These are phyloP conservation scores for Cystobasidium sp. DNA, from an alignment of 1,284 basidiomycete species.

Conservation along the genomic window DNA sequence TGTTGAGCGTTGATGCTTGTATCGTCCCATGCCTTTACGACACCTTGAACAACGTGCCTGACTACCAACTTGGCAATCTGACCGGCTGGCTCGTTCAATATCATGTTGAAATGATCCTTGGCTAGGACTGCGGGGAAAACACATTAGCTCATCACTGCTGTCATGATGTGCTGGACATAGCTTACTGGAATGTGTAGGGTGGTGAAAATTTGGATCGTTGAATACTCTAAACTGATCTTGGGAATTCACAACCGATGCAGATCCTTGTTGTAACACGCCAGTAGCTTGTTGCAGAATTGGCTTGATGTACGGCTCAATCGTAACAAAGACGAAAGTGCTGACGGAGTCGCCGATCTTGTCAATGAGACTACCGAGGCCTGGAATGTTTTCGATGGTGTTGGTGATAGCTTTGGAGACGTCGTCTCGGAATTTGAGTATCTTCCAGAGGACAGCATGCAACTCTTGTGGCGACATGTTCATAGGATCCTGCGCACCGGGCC, in stretches of 20 bases:
- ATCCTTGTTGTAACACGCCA: conserved; percentile 54
- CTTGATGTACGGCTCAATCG: conserved; percentile 55
- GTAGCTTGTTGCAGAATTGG: conserved; percentile 51
- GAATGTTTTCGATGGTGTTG: conserved; percentile 74
- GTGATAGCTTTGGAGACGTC: conserved; percentile 73
- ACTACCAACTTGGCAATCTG: conserved; percentile 60
- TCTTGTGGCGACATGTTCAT: conserved; percentile 86
- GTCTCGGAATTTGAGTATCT: conserved; percentile 83
- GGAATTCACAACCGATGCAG: conserved; percentile 55
- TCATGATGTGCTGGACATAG: neutral
- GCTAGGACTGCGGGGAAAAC: conserved; percentile 48
- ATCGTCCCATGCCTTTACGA: conserved; percentile 79
- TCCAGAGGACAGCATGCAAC: conserved; percentile 79
- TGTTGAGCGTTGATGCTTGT: conserved; percentile 20
- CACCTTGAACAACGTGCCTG: conserved; percentile 65
- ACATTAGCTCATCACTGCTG: neutral
- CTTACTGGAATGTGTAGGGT: conserved; percentile 41
- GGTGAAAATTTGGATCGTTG: conserved; percentile 52
- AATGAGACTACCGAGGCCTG: conserved; percentile 66
- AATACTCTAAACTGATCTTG: conserved; percentile 50
- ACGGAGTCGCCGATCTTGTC: conserved; percentile 74
- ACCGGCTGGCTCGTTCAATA: conserved; percentile 56
- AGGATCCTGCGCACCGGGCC: conserved; percentile 59
- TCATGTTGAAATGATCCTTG: conserved; percentile 56
- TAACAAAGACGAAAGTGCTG: conserved; percentile 56